Base-by-base conservation (phyloP, 345 rosid species). In the Rubroshorea leprosula region DNA sequence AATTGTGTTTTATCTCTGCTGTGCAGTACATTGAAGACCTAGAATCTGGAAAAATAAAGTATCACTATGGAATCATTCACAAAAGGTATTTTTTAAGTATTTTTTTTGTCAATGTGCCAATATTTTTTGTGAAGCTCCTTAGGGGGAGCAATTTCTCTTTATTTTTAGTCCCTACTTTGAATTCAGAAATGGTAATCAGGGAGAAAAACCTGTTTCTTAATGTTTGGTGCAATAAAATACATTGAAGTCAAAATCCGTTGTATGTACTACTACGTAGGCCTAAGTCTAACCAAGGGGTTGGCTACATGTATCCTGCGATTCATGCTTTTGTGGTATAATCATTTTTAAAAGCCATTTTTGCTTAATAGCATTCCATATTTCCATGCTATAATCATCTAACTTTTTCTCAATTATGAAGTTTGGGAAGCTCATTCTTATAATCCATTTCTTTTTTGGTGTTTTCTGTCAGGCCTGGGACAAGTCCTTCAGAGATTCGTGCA, bases 31-130 rank as follows among this genome's bases (percentile, higher is more conserved):
- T 75, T 65, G 91, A 93, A 75, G 99, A 93, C 75, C 61, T 80
- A 38, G 87, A 76, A 65, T 59, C 67, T 0, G 96, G 90, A 61
- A 82, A 69, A 51, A 54, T 78, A 31, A 83, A 80, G 69, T 89
- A 79, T 69, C 99, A 93, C 75, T 93, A 93, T 54, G 97, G 99
- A 51, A 85, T 80, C 55, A 87, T 89, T 64, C 89, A 85, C 41
- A 93, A 89, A 77, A 87, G 91, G 99, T 87, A 74, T 11, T 48
- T 23, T 48, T 23, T 44, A 23, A 23, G 14, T 44, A 13, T 23
- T 52, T 9, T 58, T 8, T 55, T 43, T 43, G 13, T 15, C 27
- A 16, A 20, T 19, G 6, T 48, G 23, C 50, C 38, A 49, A 15
- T 12, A 12, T 5, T 31, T 35, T 24, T 54, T 35, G 6, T 16